Conservation (phyloP, 2,329 filamentous ascomycete genomes). For the Lachnellula occidentalis region DNA sequence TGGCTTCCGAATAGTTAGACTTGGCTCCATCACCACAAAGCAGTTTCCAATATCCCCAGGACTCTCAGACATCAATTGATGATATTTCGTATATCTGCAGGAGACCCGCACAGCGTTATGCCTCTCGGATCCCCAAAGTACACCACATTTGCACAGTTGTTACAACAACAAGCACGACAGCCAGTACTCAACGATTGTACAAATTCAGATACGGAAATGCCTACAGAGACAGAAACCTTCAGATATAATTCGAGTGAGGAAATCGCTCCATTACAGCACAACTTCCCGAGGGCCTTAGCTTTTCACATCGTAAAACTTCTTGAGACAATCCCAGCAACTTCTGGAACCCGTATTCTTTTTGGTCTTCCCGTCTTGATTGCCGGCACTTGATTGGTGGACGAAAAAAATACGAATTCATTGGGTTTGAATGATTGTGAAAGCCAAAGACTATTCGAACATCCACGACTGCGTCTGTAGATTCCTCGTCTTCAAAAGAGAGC, state of each 20-base stretch:
- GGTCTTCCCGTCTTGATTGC: constrained; percentile 8
- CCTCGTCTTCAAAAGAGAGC: neutral
- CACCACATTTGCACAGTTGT: constrained; percentile 3
- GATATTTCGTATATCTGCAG: constrained; percentile 7
- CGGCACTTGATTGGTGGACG: constrained; percentile 4
- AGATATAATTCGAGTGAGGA: neutral
- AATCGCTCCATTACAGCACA: constrained; percentile 2
- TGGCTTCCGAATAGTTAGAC: constrained; percentile 3
- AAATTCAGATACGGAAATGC: neutral
- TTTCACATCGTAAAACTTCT: constrained; percentile 7
- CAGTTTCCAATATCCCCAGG: constrained; percentile 4
- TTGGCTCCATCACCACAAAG: neutral
- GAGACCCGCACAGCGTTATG: constrained; percentile 10
- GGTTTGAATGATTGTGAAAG: neutral
- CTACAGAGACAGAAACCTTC: neutral
- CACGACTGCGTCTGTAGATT: neutral
- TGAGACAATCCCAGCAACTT: constrained; percentile 4
- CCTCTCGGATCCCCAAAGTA: no score
- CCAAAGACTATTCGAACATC: neutral
- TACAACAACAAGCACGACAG: neutral
- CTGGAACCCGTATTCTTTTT: constrained; percentile 7
- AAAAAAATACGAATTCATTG: neutral
- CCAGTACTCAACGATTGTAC: neutral
- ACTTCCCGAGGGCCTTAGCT: constrained; percentile 1
- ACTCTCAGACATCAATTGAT: constrained; percentile 5